phyloP scores from a whole-genome alignment of 2,329 filamentous ascomycete species.

The Ophiostoma australiae region DNA sequence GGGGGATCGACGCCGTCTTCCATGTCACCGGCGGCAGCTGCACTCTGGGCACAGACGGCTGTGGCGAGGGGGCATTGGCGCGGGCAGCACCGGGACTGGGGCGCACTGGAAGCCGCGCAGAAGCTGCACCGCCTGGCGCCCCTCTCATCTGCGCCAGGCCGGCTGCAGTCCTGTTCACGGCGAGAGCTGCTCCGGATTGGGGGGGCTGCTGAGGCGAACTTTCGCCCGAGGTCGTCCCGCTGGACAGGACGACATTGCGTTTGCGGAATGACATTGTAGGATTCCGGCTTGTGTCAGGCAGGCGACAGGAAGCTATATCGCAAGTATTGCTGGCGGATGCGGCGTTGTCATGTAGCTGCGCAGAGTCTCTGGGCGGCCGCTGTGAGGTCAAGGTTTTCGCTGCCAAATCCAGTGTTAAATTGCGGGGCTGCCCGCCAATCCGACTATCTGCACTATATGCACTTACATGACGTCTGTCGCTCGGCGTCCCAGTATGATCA shows the following conservation, averaged over 20 bases:
- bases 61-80: neutral
- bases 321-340: neutral
- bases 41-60: neutral
- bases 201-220: slow-evolving; percentile 13
- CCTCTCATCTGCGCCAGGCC: slow-evolving; percentile 12
- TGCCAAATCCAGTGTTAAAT: neutral
- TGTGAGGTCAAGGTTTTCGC: neutral
- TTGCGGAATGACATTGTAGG: slow-evolving; percentile 54
- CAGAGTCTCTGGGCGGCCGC: neutral
- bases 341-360: neutral
- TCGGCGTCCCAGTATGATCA: neutral
- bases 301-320: neutral
- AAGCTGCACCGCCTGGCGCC: neutral
- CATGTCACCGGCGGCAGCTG: slow-evolving; percentile 17
- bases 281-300: neutral
- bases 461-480: neutral
- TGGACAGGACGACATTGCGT: slow-evolving; percentile 50
- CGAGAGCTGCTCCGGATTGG: neutral
- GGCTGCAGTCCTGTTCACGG: slow-evolving; percentile 5
- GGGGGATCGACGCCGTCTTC: slow-evolving; percentile 18
- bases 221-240: slow-evolving; percentile 20
- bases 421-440: neutral
- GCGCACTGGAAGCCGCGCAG: slow-evolving; percentile 6
- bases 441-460: neutral
- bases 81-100: neutral